A percentile compares a stretch with the other conserved stretches of the same genome.
phyloP scores from a whole-genome alignment of 1,139 yeast species.

The Tardiomyces blankii region DNA sequence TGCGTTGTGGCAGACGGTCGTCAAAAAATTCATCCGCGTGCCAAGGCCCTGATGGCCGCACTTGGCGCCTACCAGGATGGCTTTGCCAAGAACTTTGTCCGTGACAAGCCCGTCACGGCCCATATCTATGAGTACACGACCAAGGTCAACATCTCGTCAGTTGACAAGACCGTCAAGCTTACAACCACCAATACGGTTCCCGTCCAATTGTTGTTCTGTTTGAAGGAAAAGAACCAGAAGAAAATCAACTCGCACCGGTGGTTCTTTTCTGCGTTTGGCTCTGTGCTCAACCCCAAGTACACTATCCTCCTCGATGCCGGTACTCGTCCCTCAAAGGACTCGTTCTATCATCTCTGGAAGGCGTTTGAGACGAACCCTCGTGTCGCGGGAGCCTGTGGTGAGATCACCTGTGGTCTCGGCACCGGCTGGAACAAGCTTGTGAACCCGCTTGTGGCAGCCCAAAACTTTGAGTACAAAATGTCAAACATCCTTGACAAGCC shows the following conservation, averaged over 20 bases:
- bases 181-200: constrained; percentile 52
- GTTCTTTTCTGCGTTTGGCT: constrained; percentile 75
- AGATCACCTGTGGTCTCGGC: constrained; percentile 62
- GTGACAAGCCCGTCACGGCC: constrained; percentile 55
- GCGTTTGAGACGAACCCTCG: constrained; percentile 52
- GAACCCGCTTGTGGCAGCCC: constrained; percentile 76
- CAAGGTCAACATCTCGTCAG: constrained; percentile 58
- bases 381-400: constrained; percentile 89
- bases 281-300: constrained; percentile 56
- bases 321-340: constrained; percentile 59
- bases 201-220: constrained; percentile 63
- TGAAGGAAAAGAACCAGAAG: constrained; percentile 63
- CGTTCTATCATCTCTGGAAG: constrained; percentile 70
- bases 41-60: constrained; percentile 56
- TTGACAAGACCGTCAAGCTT: constrained; percentile 43
- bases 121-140: constrained; percentile 77
- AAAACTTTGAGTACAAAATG: constrained; percentile 74
- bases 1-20: constrained; percentile 73
- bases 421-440: constrained; percentile 40
- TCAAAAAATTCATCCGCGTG: constrained; percentile 51
- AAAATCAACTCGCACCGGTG: constrained; percentile 79
- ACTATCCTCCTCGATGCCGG: constrained; percentile 72
- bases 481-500: constrained; percentile 78
- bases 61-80: constrained; percentile 76
- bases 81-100: constrained; percentile 67